These are phyloP conservation scores for Dimocarpus longan DNA, from an alignment of 345 rosid genomes.

Conservation along the genomic window DNA sequence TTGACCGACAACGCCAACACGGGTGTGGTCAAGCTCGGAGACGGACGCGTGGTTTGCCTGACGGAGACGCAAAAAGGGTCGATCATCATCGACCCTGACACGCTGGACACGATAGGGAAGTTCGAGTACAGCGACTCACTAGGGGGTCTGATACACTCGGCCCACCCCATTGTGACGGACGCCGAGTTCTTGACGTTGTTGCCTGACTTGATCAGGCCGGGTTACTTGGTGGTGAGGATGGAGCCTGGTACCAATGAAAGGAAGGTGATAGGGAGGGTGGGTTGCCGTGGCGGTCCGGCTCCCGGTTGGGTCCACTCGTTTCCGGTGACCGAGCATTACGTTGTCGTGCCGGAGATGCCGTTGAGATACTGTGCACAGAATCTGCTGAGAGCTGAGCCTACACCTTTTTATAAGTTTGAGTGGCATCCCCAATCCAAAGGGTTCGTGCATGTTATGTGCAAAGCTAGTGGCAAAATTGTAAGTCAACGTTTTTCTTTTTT, in stretches of 20 bases:
- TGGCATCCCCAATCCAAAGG: slow-evolving; percentile 86
- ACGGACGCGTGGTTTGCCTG: slow-evolving; percentile 87
- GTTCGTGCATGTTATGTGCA: slow-evolving; percentile 80
- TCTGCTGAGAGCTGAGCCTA: slow-evolving; percentile 85
- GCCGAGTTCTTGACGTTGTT: slow-evolving; percentile 72
- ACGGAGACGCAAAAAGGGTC: slow-evolving; percentile 96
- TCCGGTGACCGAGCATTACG: slow-evolving; percentile 82
- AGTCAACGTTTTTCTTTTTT: slow-evolving; percentile 22
- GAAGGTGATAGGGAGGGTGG: slow-evolving; percentile 81
- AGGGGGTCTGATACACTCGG: slow-evolving; percentile 81
- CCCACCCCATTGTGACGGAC: slow-evolving; percentile 89
- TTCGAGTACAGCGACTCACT: slow-evolving; percentile 72
- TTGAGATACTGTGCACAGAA: slow-evolving; percentile 78
- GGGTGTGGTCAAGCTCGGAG: slow-evolving; percentile 80
- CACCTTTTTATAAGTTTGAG: slow-evolving; percentile 87
- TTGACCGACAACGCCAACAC: slow-evolving; percentile 93
- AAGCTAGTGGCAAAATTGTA: slow-evolving; percentile 84
- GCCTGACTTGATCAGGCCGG: slow-evolving; percentile 79
- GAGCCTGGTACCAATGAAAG: slow-evolving; percentile 71
- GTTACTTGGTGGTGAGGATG: slow-evolving; percentile 85
- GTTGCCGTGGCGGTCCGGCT: slow-evolving; percentile 76
- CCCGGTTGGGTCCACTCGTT: slow-evolving; percentile 99
- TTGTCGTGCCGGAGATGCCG: slow-evolving; percentile 92
- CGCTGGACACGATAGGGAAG: slow-evolving; percentile 68
- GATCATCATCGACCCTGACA: slow-evolving; percentile 62